These are phyloP conservation scores for Ceratopteris richardii DNA, from an alignment of 75 land plant species.

Conservation along the genomic window DNA sequence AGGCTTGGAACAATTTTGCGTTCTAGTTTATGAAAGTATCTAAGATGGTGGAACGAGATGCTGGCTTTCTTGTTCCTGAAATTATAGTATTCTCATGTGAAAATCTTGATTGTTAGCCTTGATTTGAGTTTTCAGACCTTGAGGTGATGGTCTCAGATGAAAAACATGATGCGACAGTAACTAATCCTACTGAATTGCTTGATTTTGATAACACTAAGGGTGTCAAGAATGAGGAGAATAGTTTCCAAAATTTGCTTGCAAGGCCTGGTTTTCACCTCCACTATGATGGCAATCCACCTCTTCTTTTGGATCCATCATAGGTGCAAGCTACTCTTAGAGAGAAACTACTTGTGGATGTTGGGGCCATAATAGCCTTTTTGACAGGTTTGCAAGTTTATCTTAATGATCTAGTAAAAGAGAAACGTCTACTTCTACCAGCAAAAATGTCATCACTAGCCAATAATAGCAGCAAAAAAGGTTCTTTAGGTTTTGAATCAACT, in stretches of 20 bases:
- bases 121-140: conserved; percentile 48
- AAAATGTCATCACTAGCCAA: conserved; percentile 23
- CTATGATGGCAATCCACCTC: conserved; percentile 45
- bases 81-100: conserved; percentile 43
- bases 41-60: conserved; percentile 47
- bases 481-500: too few relatives aligned
- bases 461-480: conserved; percentile 21
- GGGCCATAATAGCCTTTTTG: conserved; percentile 45
- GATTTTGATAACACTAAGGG: conserved; percentile 48
- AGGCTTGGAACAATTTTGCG: conserved; percentile 49
- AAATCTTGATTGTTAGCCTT: conserved; percentile 45
- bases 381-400: conserved; percentile 45
- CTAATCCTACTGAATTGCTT: conserved; percentile 42
- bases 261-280: conserved; percentile 45
- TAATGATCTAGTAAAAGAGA: conserved; percentile 48
- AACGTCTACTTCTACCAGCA: conserved; percentile 37
- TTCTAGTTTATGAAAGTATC: conserved; percentile 53
- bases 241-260: conserved; percentile 34
- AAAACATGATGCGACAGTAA: conserved; percentile 41
- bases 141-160: conserved; percentile 51
- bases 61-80: conserved; percentile 41
- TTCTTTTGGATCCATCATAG: conserved; percentile 41
- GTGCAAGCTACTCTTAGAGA: conserved; percentile 37
- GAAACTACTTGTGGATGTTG: conserved; percentile 38
- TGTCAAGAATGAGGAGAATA: conserved; percentile 44